Conservation (phyloP, 441 rosid species). For the Erodium texanum region DNA sequence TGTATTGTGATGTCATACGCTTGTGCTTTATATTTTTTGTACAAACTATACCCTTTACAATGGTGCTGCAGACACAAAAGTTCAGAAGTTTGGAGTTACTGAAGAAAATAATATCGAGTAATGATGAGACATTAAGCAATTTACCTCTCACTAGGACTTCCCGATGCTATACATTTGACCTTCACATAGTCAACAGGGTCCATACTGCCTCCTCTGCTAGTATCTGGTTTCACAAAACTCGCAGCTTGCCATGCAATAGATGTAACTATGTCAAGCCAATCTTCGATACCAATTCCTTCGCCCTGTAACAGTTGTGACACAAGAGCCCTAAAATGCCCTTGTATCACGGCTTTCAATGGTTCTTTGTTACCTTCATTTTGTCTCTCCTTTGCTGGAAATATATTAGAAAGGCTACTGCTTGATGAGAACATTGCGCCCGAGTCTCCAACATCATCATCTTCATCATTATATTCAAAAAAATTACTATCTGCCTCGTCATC, state of each 20-base stretch:
- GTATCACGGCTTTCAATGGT: slow-evolving; percentile 80
- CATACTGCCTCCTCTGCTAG: slow-evolving; percentile 93
- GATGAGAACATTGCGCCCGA: slow-evolving; percentile 81
- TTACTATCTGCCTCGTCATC: slow-evolving; percentile 78
- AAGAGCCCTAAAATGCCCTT: slow-evolving; percentile 95
- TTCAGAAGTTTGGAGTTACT: slow-evolving; percentile 13
- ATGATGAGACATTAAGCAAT: slow-evolving; percentile 4
- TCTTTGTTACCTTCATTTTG: slow-evolving; percentile 70
- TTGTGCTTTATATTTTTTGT: slow-evolving; percentile 97
- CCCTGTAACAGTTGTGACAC: slow-evolving; percentile 84
- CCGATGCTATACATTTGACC: slow-evolving; percentile 93
- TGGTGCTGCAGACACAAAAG: slow-evolving; percentile 43
- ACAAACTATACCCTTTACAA: slow-evolving; percentile 92
- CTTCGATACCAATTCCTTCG: slow-evolving; percentile 58
- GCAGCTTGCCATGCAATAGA: slow-evolving; percentile 99
- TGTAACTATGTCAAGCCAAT: slow-evolving; percentile 90
- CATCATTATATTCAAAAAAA: slow-evolving; percentile 58
- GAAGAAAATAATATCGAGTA: slow-evolving; percentile 5
- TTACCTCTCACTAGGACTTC: slow-evolving; percentile 80
- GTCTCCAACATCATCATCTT: slow-evolving; percentile 47
- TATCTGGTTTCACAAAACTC: slow-evolving; percentile 86
- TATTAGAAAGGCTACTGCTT: slow-evolving; percentile 71
- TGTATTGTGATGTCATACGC: slow-evolving; percentile 79
- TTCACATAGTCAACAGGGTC: slow-evolving; percentile 99
- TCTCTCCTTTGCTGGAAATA: slow-evolving; percentile 52